Base-by-base conservation (phyloP, 1,284 basidiomycete genomes). In the Chondrostereum purpureum region DNA sequence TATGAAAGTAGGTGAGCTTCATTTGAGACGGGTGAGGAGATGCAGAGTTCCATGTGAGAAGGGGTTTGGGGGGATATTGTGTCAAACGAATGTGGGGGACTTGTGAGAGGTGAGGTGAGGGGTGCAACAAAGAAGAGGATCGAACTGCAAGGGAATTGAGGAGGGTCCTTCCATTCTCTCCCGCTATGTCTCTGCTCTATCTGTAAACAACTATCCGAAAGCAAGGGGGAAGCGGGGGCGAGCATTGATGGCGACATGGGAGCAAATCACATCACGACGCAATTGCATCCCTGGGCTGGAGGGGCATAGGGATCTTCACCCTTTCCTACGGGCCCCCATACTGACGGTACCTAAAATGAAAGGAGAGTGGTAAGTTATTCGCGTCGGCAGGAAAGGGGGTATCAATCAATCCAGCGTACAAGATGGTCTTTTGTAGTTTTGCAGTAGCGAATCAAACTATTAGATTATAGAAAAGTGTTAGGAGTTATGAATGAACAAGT, bases 261-360 rank as follows among this genome's bases (percentile, higher is more conserved):
- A 36, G 43, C 16, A 17, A 44, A 54, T 69, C 63, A 75, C 72
- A 74, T 74, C 55, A 84, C 63, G 48, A 72, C 60, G 59, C 82
- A 84, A 55, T 72, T 76, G 64, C 83, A 84, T 41, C 81, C 79
- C 54, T 74, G 66, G n/a, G 75, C 70, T 53, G 76, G 80, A 47
- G 86, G 85, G 48, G 86, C 88, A 62, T 91, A 93, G 39, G 92
- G 92, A 61, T 94, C 91, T 61, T 93, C 88, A 52, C 78, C 77
- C 67, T 91, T 93, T 59, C 77, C 80, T 22, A 92, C 79, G 14
- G 88, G 85, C n/a, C 94, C 93, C 94, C 94, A 96, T 35, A 95
- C 84, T 23, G 84, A 88, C 3, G 92, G 90, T 37, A 91, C 78
- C 87, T 89, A 59, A 16, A 55, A n/a, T 55, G 16, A 46, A 35